Percentiles rank a stretch among this genome's conserved stretches.
Conservation (phyloP, 106 monocot species). For the Narthecium ossifragum region DNA sequence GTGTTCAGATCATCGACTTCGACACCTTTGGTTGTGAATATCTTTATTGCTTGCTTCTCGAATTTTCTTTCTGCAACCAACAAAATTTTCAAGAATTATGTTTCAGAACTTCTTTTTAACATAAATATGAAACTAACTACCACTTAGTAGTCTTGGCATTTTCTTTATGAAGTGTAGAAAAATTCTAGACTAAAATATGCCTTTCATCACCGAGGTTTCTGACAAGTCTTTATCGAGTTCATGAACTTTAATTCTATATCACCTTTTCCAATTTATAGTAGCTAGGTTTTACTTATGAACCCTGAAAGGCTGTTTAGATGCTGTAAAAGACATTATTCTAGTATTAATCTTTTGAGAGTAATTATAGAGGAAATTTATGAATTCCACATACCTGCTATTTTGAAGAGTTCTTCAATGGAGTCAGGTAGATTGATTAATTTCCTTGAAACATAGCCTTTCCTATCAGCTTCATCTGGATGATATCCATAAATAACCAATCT, state of each 20-base stretch:
- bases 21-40: constrained; percentile 42
- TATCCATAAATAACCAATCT: constrained; percentile 55
- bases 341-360: neutral
- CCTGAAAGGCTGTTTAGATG: too few species aligned
- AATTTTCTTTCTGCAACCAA: constrained; percentile 40
- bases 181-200: too few species aligned
- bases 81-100: neutral
- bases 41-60: constrained; percentile 19
- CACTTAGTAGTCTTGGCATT: too few species aligned
- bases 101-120: neutral
- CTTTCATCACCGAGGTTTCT: too few species aligned
- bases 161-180: too few species aligned
- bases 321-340: too few species aligned
- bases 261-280: too few species aligned
- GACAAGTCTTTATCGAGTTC: too few species aligned
- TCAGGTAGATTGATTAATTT: constrained; percentile 50
- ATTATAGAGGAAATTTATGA: neutral
- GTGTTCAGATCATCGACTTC: constrained; percentile 39
- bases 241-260: too few species aligned
- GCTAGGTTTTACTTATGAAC: too few species aligned
- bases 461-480: constrained; percentile 27
- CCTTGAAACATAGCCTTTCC: constrained; percentile 4
- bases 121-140: too few species aligned
- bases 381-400: constrained; percentile 47
- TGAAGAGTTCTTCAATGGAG: constrained; percentile 50